Base-by-base conservation (phyloP, 495 filamentous ascomycete genomes). In the Aspergillus haitiensis region DNA sequence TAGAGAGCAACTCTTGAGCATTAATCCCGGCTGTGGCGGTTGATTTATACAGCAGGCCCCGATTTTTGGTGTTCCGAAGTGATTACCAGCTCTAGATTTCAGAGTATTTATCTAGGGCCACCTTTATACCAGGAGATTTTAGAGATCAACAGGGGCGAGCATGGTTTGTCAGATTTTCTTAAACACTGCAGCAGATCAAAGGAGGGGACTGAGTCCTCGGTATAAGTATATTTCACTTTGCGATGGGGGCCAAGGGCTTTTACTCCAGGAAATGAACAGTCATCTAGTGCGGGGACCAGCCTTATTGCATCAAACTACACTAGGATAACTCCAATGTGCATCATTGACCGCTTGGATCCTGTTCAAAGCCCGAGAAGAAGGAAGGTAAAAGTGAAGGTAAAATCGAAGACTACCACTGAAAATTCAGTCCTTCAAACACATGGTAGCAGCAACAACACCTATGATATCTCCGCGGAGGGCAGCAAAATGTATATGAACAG, bases 401-500 rank as follows among this genome's bases (percentile, higher is more conserved):
- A 40, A 33, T 8, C 8, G 12, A 34, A 39, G 31, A 40, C 15
- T 8, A 40, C 13, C 31, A 16, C 35, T 39, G 21, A 33, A 58
- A 32, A 42, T 31, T 33, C 53, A 15, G 53, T 32, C 21, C 13
- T 51, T 40, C n/a, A 21, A 10, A 51, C 11, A 12, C 21, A 47
- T 21, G 44, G 44, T 18, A 47, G 27, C 16, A 27, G 35, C 50
- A 46, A 37, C 50, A 46, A 37, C 9, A 31, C 6, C 12, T 5
- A 35, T 16, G 2, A 13, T 34, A 63, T 63, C 61, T 63, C 61
- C 61, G 61, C 61, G 61, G 61, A 59, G 31, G 27, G 10, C 48
- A 51, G 48, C 21, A 13, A 32, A 11, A 32, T 18, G 9, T 47
- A 47, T 47, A 47, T 47, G 44, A 10, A 18, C 15, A n/a, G 9